Base-by-base conservation (phyloP, 164 flowering plant species). In the Aristolochia californica region DNA sequence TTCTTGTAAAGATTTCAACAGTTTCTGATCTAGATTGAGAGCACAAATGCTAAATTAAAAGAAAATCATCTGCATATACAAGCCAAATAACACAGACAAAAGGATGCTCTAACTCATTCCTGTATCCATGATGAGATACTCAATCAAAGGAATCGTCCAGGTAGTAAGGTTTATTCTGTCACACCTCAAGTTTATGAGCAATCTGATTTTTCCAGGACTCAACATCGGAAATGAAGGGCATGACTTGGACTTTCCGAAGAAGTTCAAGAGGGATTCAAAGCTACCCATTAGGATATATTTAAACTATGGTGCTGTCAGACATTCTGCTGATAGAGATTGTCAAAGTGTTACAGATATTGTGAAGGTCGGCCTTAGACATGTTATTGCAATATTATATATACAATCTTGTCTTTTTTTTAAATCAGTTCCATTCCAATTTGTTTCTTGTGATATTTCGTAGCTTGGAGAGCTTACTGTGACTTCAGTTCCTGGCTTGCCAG, bases 281-380 rank as follows among this genome's bases (percentile, higher is more conserved):
- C 76, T 74, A 62, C 95, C 97, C 28, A 90, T 94, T 47, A 88
- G 99, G 70, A 94, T 94, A 63, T 94, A 76, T 75, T 67, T 94
- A 48, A 94, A 94, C 70, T 94, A 90, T 77, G 97, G 90, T 80
- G 97, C 97, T 57, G 99, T 94, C 63, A 97, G 99, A 25, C 99
- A 84, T 64, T 90, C 99, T 8, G 74, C 81, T 45, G 99, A 94
- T 65, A 76, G 99, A 74, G 99, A 94, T 70, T 94, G 99, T 63
- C 79, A 74, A 53, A 76, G 67, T 58, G 87, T 83, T 70, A 93
- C 97, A 9, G 91, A 83, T 54, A 77, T 82, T 64, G 97, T 94
- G 43, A 94, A 90, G 96, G 99, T 83, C 38, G 48, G 84, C 70
- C 18, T 59, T 55, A 26, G n/a, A n/a, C 4, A 4, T 57, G 27